Evolutionary conservation across 1,284 basidiomycete genomes (phyloP).

Genomic region (Cryptococcus sp.): DNA sequence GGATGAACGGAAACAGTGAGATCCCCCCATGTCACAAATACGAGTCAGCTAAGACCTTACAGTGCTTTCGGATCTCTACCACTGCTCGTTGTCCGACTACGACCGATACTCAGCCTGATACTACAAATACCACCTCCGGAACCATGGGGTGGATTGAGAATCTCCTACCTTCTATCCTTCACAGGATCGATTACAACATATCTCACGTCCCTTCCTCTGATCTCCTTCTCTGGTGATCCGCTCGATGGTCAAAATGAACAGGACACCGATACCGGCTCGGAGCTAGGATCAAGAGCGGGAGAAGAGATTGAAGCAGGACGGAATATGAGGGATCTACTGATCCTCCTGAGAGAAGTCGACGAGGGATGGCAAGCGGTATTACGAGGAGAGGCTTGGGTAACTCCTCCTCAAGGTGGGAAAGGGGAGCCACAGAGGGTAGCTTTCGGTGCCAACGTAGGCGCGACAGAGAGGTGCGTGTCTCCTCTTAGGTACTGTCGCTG

Average conservation of each 20-base stretch:
- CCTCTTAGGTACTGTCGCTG: background rate
- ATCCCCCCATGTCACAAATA: background rate
- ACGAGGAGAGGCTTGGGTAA: slow-evolving; percentile 21
- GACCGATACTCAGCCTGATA: slow-evolving; percentile 21
- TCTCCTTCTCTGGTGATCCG: background rate
- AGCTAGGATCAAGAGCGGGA: slow-evolving; percentile 7
- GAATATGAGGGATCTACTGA: slow-evolving; percentile 16
- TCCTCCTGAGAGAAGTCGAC: slow-evolving; percentile 19
- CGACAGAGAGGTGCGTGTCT: background rate
- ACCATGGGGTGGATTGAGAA: slow-evolving; percentile 19
- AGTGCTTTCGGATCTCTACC: slow-evolving; percentile 23
- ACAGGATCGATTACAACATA: slow-evolving; percentile 17
- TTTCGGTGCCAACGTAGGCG: background rate
- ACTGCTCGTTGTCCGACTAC: slow-evolving; percentile 16
- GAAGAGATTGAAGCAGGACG: background rate
- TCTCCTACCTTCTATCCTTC: slow-evolving; percentile 27
- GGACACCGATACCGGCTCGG: background rate
- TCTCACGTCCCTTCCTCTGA: slow-evolving; percentile 21
- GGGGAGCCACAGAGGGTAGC: background rate
- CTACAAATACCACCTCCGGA: slow-evolving; percentile 26
- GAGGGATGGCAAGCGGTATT: slow-evolving; percentile 29
- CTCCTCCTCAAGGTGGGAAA: background rate
- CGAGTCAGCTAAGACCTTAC: background rate
- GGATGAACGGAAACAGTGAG: slow-evolving; percentile 31
- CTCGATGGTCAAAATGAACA: background rate